Percentiles rank a stretch among this genome's conserved stretches.
Evolutionary conservation across 768 basidiomycete species (phyloP).

Genomic region (Termitomyces sp.): DNA sequence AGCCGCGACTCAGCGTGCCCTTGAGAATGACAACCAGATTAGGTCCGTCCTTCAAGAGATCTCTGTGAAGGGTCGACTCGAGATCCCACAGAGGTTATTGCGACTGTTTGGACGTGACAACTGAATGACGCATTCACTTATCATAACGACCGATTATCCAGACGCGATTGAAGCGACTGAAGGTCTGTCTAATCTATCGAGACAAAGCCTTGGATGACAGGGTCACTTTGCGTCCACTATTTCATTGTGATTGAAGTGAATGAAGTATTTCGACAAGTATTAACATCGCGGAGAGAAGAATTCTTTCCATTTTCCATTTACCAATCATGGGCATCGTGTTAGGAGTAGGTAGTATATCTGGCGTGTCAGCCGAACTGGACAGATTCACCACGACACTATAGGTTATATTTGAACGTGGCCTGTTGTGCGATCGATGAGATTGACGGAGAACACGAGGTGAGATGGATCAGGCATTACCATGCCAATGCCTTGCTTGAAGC

Average conservation of each 20-base stretch:
- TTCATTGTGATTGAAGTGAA: neutral
- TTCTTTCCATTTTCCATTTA: too few species aligned
- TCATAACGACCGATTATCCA: too few species aligned
- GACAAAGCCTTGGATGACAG: neutral
- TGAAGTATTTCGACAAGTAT: neutral
- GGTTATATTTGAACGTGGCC: too few species aligned
- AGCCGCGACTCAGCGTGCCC: neutral
- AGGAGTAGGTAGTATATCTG: too few species aligned
- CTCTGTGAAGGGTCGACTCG: neutral
- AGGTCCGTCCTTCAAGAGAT: conserved; percentile 2
- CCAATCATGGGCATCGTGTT: neutral
- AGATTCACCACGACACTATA: too few species aligned
- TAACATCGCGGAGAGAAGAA: too few species aligned
- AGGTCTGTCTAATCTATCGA: too few species aligned
- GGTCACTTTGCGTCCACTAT: neutral
- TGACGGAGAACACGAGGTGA: too few species aligned
- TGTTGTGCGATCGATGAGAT: too few species aligned
- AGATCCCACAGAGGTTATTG: conserved; percentile 4
- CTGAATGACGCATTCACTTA: neutral
- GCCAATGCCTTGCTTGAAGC: too few species aligned
- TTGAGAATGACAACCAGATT: conserved; percentile 6
- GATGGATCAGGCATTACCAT: too few species aligned
- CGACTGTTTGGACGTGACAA: neutral
- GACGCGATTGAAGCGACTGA: neutral
- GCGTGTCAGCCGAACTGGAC: too few species aligned